Base-by-base conservation (phyloP, 345 rosid genomes). In the Lepidium didymum region DNA sequence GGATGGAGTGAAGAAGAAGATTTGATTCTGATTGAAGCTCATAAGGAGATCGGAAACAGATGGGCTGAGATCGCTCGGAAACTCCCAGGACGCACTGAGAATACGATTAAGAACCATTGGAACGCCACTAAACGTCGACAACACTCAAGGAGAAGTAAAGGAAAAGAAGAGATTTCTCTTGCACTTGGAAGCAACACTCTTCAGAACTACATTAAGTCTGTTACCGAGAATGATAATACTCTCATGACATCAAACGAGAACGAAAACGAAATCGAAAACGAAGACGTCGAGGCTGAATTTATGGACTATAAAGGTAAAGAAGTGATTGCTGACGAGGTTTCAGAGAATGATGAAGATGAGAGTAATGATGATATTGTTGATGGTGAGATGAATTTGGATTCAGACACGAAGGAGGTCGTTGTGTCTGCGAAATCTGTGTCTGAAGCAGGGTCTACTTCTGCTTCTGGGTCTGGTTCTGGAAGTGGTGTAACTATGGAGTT, bases 1-100 rank as follows among this genome's bases (percentile, higher is more conserved):
- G 76, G 80, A 3, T 88, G 96, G 96, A 82, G 71, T n/a, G 87
- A 86, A 45, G 83, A 81, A 29, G 96, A 88, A 54, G 90, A 88
- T 11, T 69, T 0, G 3, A 43, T 75, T 6, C 8, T 75, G 13
- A 70, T 75, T 0, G 14, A 70, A 50, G 51, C 79, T 3, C 96
- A 89, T 53, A 86, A 73, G 18, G 71, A 73, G 45, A 53, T 89
- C 3, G 96, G 96, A 3, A 89, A 89, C 64, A 72, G 38, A 45
- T 89, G 96, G 96, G 88, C 88, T 1, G 92, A 86, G 76, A 89
- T 86, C 7, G 87, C 96, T 1, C 70, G 77, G 23, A 74, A 66
- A 40, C 78, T 88, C 19, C 86, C 82, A 0, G 92, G 90, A 3
- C 80, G 92, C 7, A 80, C 85, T 0, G 92, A 88, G 41, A 88